phyloP scores from a whole-genome alignment of 2,329 filamentous ascomycete genomes.

The Xylaria sp. region DNA sequence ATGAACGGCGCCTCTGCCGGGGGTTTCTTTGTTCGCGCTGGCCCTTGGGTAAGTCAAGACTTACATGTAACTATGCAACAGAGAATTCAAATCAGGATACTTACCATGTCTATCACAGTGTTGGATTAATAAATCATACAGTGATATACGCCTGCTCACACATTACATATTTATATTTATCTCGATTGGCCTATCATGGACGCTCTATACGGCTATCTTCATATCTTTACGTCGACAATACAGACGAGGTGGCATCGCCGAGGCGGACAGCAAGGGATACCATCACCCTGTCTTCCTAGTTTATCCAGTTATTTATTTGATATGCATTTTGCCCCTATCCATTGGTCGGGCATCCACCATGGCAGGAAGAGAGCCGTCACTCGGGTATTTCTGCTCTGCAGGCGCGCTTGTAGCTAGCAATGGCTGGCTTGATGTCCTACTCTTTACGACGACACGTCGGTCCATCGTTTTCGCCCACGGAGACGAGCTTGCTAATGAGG shows the following conservation, averaged over 20 bases:
- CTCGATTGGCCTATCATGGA: slow-evolving; percentile 51
- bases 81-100: background rate
- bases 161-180: slow-evolving; percentile 73
- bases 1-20: slow-evolving; percentile 55
- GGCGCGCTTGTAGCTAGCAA: slow-evolving; percentile 69
- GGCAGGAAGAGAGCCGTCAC: slow-evolving; percentile 62
- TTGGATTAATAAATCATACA: slow-evolving; percentile 68
- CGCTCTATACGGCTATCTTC: slow-evolving; percentile 54
- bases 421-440: slow-evolving; percentile 64
- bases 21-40: slow-evolving; percentile 71
- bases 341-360: slow-evolving; percentile 72
- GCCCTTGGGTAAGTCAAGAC: slow-evolving; percentile 65
- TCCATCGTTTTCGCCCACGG: slow-evolving; percentile 60
- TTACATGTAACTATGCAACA: background rate
- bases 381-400: slow-evolving; percentile 68
- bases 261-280: slow-evolving; percentile 22
- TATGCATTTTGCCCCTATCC: slow-evolving; percentile 75
- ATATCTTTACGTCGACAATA: slow-evolving; percentile 48
- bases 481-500: slow-evolving; percentile 49
- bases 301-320: slow-evolving; percentile 75
- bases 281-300: slow-evolving; percentile 68
- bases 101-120: slow-evolving; percentile 57
- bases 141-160: slow-evolving; percentile 64
- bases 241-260: slow-evolving; percentile 28
- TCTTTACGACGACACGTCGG: slow-evolving; percentile 64